Evolutionary conservation across 805 yeast genomes (phyloP), one percentile per base, ranked within the genome.

Genomic region (Sugiyamaella qingdaonensis): DNA sequence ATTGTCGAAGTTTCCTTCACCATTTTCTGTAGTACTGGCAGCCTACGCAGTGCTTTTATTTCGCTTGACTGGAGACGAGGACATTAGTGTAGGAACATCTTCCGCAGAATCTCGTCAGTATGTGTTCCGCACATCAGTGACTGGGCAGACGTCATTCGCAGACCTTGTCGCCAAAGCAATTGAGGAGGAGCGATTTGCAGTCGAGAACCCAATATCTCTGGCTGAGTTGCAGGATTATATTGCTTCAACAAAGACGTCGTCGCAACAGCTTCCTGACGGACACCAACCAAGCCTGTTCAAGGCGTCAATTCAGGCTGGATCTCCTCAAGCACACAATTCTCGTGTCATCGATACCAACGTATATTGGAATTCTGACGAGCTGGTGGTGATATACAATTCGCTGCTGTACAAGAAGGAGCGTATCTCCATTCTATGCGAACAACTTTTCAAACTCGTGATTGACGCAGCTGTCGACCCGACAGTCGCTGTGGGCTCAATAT

Each of bases 41-140:
- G 79, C 79, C 0, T 87, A 84, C 71, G 80, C 85, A 21, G 81
- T 85, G 0, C 75, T 92, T 53, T 76, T 88, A 36, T 85, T 79
- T 69, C 77, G 98, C 64, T 73, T 88, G 46, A 86, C 97, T 1
- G 98, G 97, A 21, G 98, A 92, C 67, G 97, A 92, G 59, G 97
- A 92, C 63, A 84, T 94, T 48, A 84, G 86, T n/a, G 72, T 92
- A 56, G 90, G 91, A n/a, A 82, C 90, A 0, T 82, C 85, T 60
- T 68, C 78, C 24, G 63, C 71, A 39, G 70, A 10, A 9, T 32
- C 48, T 29, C 27, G 73, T 49, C 81, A 81, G 27, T 79, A 83
- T 58, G 82, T 88, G 14, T 66, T 88, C 27, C 77, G 96, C 63
- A 72, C 86, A 44, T 73, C 73, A 33, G 72, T 89, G 55, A 60